These are phyloP conservation scores for Mycena chlorophos DNA, from an alignment of 768 basidiomycete species.

Conservation along the genomic window DNA sequence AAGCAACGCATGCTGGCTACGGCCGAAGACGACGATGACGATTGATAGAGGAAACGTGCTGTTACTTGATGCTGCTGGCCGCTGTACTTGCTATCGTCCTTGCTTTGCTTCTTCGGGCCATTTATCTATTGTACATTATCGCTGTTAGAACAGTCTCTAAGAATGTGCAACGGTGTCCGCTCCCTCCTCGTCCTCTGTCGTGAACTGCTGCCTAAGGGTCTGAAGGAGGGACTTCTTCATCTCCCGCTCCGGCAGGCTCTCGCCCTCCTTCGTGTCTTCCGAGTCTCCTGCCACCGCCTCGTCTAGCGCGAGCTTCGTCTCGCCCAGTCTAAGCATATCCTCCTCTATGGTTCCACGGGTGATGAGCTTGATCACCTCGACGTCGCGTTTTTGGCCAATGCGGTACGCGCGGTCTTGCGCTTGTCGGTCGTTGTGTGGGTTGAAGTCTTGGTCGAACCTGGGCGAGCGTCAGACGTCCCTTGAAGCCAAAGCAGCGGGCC, in stretches of 20 bases:
- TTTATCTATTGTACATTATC: not conserved
- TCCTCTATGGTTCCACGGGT: conserved; percentile 93
- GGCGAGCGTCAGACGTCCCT: conserved; percentile 8
- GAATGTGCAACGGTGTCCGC: not conserved
- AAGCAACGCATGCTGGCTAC: conserved; percentile 31
- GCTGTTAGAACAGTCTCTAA: not conserved
- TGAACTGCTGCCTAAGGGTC: conserved; percentile 79
- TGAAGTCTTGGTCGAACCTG: conserved; percentile 98
- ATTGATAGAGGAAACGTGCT: not conserved
- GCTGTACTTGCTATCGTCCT: not conserved
- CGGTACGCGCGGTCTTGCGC: conserved; percentile 97
- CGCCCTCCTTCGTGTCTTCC: conserved; percentile 50
- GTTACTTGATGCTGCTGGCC: not conserved
- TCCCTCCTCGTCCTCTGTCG: conserved; percentile 44
- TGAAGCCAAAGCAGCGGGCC: not conserved
- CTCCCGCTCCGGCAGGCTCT: conserved; percentile 70
- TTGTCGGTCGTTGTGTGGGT: conserved; percentile 96
- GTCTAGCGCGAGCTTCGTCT: conserved; percentile 89
- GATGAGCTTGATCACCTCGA: conserved; percentile 93
- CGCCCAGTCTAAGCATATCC: conserved; percentile 87
- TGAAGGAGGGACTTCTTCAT: conserved; percentile 88
- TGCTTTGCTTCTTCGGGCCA: not conserved
- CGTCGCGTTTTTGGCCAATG: conserved; percentile 91
- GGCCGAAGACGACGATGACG: conserved; percentile 2
- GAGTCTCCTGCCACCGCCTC: conserved; percentile 88